These are phyloP conservation scores for Hordeum pubiflorum DNA, from an alignment of 202 grass and related monocot genomes.

Conservation along the genomic window DNA sequence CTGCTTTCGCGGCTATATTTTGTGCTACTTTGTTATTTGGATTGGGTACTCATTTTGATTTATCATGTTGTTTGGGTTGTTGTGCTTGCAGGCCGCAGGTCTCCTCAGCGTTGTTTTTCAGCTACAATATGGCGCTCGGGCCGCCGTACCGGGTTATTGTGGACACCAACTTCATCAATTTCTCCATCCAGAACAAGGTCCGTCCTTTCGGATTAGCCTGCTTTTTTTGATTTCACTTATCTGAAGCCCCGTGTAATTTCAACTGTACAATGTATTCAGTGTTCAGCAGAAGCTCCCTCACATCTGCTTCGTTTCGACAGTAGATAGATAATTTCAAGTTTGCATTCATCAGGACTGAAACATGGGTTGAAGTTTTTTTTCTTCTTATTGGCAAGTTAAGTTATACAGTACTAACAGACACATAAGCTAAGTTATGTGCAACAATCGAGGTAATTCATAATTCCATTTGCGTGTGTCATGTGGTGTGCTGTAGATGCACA, in stretches of 20 bases:
- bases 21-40: too few species aligned
- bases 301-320: neutral
- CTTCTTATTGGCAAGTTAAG: neutral
- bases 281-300: neutral
- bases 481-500: neutral
- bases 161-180: constrained; percentile 98
- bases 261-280: neutral
- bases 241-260: neutral
- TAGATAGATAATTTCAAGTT: neutral
- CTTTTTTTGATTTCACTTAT: neutral
- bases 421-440: neutral
- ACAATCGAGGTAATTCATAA: neutral
- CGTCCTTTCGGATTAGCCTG: neutral
- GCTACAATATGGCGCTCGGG: constrained; percentile 75
- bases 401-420: neutral
- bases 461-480: neutral
- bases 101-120: constrained; percentile 80
- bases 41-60: neutral
- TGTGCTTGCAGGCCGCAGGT: constrained; percentile 44
- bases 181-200: constrained; percentile 94
- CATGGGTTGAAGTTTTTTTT: neutral
- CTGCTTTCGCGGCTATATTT: neutral
- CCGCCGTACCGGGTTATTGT: constrained; percentile 87
- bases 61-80: neutral
- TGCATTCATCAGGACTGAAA: neutral